These are phyloP conservation scores for Dunaliella primolecta DNA, from an alignment of 139 green algal genomes.

Conservation along the genomic window DNA sequence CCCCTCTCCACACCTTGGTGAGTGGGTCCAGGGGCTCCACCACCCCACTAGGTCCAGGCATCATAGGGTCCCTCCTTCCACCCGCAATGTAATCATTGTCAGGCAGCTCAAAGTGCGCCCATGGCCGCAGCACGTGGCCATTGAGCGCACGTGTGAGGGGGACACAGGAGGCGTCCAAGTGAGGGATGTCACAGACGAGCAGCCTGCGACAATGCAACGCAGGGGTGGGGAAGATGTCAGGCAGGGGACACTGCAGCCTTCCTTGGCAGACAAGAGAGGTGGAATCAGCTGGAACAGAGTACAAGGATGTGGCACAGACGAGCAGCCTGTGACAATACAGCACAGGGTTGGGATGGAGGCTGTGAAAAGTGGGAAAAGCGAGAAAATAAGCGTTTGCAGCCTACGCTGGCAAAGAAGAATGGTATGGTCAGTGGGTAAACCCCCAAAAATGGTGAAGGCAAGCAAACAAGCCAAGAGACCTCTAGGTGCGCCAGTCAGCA, in stretches of 20 bases:
- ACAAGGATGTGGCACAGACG: slow-evolving; percentile 42
- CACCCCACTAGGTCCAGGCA: slow-evolving; percentile 49
- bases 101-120: slow-evolving; percentile 82
- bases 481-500: no score
- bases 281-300: no score
- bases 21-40: slow-evolving; percentile 60
- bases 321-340: slow-evolving; percentile 35
- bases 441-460: no score
- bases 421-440: no score
- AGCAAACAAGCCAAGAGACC: no score
- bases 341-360: no score
- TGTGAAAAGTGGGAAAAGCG: no score
- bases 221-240: no score
- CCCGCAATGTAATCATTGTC: slow-evolving; percentile 61
- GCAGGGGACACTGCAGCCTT: no score
- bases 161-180: slow-evolving; percentile 42
- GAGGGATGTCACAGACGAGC: slow-evolving; percentile 57
- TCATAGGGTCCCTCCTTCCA: slow-evolving; percentile 54
- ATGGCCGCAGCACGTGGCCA: slow-evolving; percentile 64
- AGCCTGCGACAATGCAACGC: slow-evolving; percentile 16
- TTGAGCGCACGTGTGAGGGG: slow-evolving; percentile 38
- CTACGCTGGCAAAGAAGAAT: no score
- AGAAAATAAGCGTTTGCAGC: no score
- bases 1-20: slow-evolving; percentile 60
- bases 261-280: no score